Base-by-base conservation (phyloP, 169 alveolate genomes). In the Cyclospora cayetanensis region DNA sequence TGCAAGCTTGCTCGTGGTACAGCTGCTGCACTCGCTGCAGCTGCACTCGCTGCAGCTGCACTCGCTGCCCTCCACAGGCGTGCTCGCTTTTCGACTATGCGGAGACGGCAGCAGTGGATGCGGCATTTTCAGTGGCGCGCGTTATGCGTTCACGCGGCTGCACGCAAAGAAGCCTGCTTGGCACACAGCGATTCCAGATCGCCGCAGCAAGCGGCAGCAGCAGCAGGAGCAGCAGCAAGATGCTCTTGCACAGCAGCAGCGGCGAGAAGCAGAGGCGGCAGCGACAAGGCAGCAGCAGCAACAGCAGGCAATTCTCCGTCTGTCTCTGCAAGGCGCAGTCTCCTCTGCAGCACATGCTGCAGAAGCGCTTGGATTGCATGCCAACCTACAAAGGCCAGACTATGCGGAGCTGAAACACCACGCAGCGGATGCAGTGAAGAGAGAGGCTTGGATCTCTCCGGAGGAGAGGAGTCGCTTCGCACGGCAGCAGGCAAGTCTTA, bases 231-330 rank as follows among this genome's bases (percentile, higher is more conserved):
- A 46, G 55, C 55, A 46, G 55, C n/a, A n/a, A n/a, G n/a, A n/a
- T n/a, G n/a, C n/a, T n/a, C n/a, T n/a, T n/a, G n/a, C n/a, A n/a
- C 55, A 46, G 55, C 55, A 46, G 55, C 22, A 46, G 55, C 55
- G 15, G 55, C 55, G 15, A 15, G 55, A 46, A 15, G 22, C 15
- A 15, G n/a, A n/a, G n/a, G n/a, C n/a, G n/a, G n/a, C n/a, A n/a
- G n/a, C n/a, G n/a, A n/a, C n/a, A n/a, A n/a, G n/a, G n/a, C 55
- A 46, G 55, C 55, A 60, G 72, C 72, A 25, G 72, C 72, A 60
- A 27, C 72, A 60, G 72, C 72, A 60, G 72, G 60, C 9, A 18
- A 50, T 18, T 50, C 60, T 9, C 60, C 9, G 60, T 9, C 60
- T 11, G 9, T 9, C 60, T 50, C 72, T 12, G 72, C 72, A 60